Percentiles rank a stretch among this genome's conserved stretches.
Conservation (phyloP, 805 yeast species). For the Babjeviella inositovora region DNA sequence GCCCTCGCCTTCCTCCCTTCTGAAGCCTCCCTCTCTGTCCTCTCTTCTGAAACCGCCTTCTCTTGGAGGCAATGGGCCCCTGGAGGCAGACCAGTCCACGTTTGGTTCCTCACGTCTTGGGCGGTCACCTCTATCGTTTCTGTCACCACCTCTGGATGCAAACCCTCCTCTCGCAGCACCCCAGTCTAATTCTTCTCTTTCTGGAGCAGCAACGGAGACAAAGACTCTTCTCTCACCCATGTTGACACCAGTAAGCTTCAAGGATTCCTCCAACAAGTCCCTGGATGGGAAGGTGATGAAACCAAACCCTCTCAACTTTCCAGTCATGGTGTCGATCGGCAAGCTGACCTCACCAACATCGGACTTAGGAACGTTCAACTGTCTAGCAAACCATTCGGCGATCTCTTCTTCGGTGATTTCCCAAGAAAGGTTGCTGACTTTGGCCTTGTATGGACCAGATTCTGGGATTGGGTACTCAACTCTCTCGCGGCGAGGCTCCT, state of each 20-base stretch:
- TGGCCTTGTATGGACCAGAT: conserved; percentile 83
- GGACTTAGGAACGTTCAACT: conserved; percentile 27
- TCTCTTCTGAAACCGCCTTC: conserved; percentile 15
- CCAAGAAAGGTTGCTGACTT: conserved; percentile 75
- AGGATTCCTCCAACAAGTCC: conserved; percentile 31
- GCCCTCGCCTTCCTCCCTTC: conserved; percentile 9
- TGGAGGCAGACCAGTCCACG: conserved; percentile 28
- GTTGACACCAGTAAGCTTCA: conserved; percentile 22
- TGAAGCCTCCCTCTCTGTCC: conserved; percentile 9
- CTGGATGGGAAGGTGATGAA: conserved; percentile 32
- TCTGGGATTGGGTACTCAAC: conserved; percentile 79
- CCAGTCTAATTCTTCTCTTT: conserved; percentile 30
- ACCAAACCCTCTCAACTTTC: conserved; percentile 45
- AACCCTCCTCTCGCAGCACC: conserved; percentile 8
- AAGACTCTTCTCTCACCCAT: conserved; percentile 32
- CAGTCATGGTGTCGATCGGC: conserved; percentile 51
- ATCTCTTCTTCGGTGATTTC: conserved; percentile 55
- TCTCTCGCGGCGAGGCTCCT: conserved; percentile 25
- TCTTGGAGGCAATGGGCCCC: conserved; percentile 16
- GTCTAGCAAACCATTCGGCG: conserved; percentile 41
- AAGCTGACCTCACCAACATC: conserved; percentile 50
- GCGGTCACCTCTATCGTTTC: conserved; percentile 12
- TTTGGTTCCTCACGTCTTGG: conserved; percentile 15
- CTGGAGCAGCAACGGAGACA: conserved; percentile 45
- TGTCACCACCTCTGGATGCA: conserved; percentile 10